Conservation (phyloP, 148 eudicot species). For the Tetragonia tetragonoides region DNA sequence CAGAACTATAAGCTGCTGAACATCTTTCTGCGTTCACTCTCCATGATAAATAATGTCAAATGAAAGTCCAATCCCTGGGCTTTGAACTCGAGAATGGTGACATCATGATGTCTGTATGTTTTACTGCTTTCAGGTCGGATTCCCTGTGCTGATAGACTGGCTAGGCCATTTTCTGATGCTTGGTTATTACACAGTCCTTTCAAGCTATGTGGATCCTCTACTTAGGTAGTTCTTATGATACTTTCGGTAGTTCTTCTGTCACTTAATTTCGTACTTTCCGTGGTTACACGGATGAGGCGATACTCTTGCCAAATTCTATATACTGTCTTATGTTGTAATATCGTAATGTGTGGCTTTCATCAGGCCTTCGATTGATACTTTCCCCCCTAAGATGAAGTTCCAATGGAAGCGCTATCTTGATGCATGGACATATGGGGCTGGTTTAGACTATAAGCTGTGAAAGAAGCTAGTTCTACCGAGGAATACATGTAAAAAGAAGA, state of each 20-base stretch:
- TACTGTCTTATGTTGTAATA: background rate
- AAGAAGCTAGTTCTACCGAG: background rate
- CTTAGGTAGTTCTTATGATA: conserved; percentile 48
- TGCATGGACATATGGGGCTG: conserved; percentile 94
- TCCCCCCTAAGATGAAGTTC: conserved; percentile 62
- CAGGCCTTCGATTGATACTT: conserved; percentile 56
- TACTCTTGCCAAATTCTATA: background rate
- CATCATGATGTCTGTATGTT: background rate
- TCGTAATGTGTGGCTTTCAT: conserved; percentile 8
- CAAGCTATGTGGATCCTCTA: conserved; percentile 61
- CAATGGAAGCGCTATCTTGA: conserved; percentile 78
- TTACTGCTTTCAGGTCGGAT: conserved; percentile 64
- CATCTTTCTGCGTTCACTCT: too few relatives aligned
- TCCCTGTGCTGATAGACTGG: conserved; percentile 86
- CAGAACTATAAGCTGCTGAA: too few relatives aligned
- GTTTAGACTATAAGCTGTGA: conserved; percentile 66
- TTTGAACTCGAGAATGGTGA: background rate
- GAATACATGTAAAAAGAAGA: background rate
- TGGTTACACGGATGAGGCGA: background rate
- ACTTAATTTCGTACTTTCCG: background rate
- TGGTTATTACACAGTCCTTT: conserved; percentile 82
- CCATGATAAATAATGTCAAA: too few relatives aligned
- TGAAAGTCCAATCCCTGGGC: background rate
- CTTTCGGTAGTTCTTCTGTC: background rate
- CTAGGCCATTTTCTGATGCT: conserved; percentile 84